These are phyloP conservation scores for Suillus subluteus DNA, from an alignment of 768 basidiomycete genomes.

Conservation along the genomic window DNA sequence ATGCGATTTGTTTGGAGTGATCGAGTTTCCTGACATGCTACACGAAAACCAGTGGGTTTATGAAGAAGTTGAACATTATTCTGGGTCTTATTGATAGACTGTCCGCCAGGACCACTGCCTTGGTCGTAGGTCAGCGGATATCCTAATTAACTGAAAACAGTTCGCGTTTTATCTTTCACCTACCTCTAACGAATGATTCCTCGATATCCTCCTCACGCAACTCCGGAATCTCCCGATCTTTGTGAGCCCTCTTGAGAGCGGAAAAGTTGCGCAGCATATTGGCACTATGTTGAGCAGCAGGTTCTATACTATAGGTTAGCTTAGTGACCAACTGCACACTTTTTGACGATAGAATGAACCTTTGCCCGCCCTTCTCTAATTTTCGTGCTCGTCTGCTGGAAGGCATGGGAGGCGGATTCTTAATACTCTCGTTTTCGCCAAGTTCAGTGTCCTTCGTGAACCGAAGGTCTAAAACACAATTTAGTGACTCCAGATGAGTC, in stretches of 20 bases:
- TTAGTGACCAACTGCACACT: neutral
- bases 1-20: conserved; percentile 80
- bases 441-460: conserved; percentile 84
- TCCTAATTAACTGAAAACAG: conserved; percentile 6
- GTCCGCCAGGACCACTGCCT: conserved; percentile 95
- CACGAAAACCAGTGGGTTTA: conserved; percentile 85
- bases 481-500: neutral
- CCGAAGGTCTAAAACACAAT: conserved; percentile 56
- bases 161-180: conserved; percentile 21
- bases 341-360: conserved; percentile 22
- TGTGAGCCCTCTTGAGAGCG: conserved; percentile 70
- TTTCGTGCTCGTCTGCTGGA: conserved; percentile 53
- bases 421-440: conserved; percentile 83
- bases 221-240: conserved; percentile 63
- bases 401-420: conserved; percentile 51
- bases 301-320: conserved; percentile 27
- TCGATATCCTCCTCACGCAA: conserved; percentile 82
- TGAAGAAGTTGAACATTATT: conserved; percentile 91
- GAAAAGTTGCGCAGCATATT: conserved; percentile 56
- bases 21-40: conserved; percentile 87
- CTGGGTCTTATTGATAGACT: conserved; percentile 94
- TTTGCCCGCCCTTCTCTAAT: conserved; percentile 41
- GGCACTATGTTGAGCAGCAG: conserved; percentile 35
- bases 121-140: conserved; percentile 16
- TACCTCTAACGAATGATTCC: conserved; percentile 86